Evolutionary conservation across 768 basidiomycete genomes (phyloP), one percentile per base, ranked within the genome.

Genomic region (Mycena filopes): DNA sequence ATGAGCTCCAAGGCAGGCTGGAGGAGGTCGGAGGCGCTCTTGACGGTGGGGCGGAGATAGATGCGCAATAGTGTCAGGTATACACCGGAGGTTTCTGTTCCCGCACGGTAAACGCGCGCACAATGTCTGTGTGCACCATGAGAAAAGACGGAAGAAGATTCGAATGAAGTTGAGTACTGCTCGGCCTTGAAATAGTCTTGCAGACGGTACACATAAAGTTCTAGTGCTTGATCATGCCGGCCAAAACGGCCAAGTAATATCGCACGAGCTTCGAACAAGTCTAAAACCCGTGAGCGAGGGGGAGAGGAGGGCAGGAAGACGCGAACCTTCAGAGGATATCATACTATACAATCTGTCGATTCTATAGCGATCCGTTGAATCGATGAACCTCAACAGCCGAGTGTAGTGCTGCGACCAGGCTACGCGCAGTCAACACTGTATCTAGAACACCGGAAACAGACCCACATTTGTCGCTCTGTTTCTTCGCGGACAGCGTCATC

Each of bases 1-100:
- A 99, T 94, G 38, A 99, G 86, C n/a, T 89, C 87, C 25, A 99
- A 79, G 1, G 98, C 98, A 0, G 96, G 96, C n/a, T n/a, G n/a
- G n/a, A n/a, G n/a, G n/a, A n/a, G n/a, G n/a, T n/a, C n/a, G n/a
- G n/a, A n/a, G n/a, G n/a, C n/a, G n/a, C n/a, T n/a, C n/a, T n/a
- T n/a, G n/a, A n/a, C n/a, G n/a, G n/a, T 82, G 0, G 95, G 94
- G 0, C 88, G 88, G 41, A 99, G 89, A 79, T 98, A 99, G 51
- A 97, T 89, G 20, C 89, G 87, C 20, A 99, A 86, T 4, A 99
- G 85, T 1, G 88, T 89, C 56, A 97, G 84, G 83, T 95, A 99
- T 69, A 98, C 87, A 45, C 80, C 79, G 31, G 80, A 77, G 3
- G 89, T 87, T 55, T 84, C 80, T 33, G 87, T 77, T 16, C 81